Base-by-base conservation (phyloP, 306 rosid genomes). In the Castanea mollissima region DNA sequence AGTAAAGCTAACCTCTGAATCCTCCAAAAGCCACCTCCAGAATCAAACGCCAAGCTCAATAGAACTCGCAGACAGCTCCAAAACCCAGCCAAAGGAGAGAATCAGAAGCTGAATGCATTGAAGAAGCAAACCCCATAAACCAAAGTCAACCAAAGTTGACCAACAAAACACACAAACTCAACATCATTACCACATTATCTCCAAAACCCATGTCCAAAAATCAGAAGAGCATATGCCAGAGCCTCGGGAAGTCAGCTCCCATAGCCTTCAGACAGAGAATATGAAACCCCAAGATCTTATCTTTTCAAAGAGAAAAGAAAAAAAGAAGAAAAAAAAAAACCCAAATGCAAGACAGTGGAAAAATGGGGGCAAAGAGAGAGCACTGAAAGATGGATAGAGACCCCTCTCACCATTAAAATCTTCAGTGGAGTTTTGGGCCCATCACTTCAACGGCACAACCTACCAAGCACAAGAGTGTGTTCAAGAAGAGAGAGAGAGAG, bases 351-450 rank as follows among this genome's bases (percentile, higher is more conserved):
- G 79, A 83, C 87, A 85, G 90, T 78, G 29, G 18, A 85, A 86
- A 83, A 87, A 76, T 81, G 86, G 85, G 86, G 83, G 83, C 74
- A 82, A 87, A 84, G 80, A 8, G 71, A 76, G 81, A 85, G 87
- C 90, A 84, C 85, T 86, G 89, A 86, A 83, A 82, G 89, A 86
- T 69, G 82, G 80, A 83, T 82, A 82, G 89, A 88, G 85, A 82
- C 76, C 81, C 85, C 81, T 84, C 60, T 81, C 77, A 75, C 86
- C 85, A 82, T 89, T 77, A 83, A 68, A 78, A 89, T 69, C 74
- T 71, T 87, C 81, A 86, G 97, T 90, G 97, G 97, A 90, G 78
- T 83, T 85, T 67, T 60, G 97, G 97, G 97, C 92, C 97, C 93
- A 89, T 81, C 82, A 69, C 80, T 82, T 78, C 88, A 85, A 79